Percentiles rank a stretch among this genome's conserved stretches.
Conservation (phyloP, 2,329 filamentous ascomycete genomes). For the Nannizziopsis arthrosporioides region DNA sequence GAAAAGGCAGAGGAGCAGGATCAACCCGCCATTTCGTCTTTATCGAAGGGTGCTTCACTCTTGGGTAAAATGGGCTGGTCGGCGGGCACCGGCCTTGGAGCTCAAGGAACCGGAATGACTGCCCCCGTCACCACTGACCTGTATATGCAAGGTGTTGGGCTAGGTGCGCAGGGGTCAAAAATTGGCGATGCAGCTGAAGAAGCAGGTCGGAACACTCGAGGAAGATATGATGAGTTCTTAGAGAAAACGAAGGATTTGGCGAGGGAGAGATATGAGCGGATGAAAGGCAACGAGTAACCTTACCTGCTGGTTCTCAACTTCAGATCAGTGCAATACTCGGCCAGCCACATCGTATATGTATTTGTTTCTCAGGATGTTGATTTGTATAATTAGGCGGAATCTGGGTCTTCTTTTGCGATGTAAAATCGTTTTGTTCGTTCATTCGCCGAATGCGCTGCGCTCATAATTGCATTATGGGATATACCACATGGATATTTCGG, state of each 20-base stretch:
- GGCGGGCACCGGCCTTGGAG: constrained; percentile 38
- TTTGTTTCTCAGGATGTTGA: too few relatives aligned
- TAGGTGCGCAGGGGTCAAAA: constrained; percentile 40
- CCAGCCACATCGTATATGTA: too few relatives aligned
- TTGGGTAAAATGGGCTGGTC: constrained; percentile 43
- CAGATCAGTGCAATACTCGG: too few relatives aligned
- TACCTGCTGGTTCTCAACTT: background rate
- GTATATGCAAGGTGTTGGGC: constrained; percentile 40
- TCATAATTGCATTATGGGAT: too few relatives aligned
- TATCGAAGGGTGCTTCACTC: constrained; percentile 41
- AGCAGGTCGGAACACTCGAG: constrained; percentile 38
- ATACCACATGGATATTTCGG: too few relatives aligned
- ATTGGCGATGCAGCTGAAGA: constrained; percentile 39
- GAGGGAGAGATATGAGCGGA: constrained; percentile 37
- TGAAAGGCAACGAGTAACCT: constrained; percentile 17
- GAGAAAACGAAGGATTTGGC: constrained; percentile 38
- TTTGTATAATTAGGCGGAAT: too few relatives aligned
- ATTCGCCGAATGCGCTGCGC: too few relatives aligned
- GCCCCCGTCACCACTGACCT: constrained; percentile 39
- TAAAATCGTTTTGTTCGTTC: too few relatives aligned
- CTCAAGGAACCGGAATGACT: constrained; percentile 38
- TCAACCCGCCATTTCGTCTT: constrained; percentile 20
- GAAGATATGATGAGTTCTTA: constrained; percentile 38
- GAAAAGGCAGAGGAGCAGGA: constrained; percentile 23
- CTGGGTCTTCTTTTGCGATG: too few relatives aligned